Base-by-base conservation (phyloP, 179 eudicot genomes). In the Camellia oleifera region DNA sequence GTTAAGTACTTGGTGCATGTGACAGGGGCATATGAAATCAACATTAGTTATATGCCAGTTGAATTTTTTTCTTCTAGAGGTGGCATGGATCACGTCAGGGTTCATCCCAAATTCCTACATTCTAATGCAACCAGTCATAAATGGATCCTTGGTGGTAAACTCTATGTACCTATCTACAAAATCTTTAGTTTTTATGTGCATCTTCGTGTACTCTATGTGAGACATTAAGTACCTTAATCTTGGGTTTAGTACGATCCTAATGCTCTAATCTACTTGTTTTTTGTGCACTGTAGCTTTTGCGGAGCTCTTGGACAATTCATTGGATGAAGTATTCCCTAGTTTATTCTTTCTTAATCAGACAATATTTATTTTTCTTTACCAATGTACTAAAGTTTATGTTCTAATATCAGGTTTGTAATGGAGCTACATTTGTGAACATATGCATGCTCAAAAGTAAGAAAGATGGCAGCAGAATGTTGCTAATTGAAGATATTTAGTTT, bases 91-190 rank as follows among this genome's bases (percentile, higher is more conserved):
- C 99, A 91, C 88, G 98, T 94, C 58, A 85, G 99, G 82, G 99
- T 96, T 81, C 99, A 96, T 85, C 99, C 99, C 20, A 96, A 88
- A 86, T 94, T 96, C 83, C 84, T 96, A 50, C 99, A 96, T 85
- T 96, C 99, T 14, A 96, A 96, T 84, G 99, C 99, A 61, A 96
- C 99, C 73, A 94, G 98, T 84, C 98, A 96, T 87, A 96, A 96
- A 79, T 96, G 99, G 99, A 97, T 92, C 78, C 97, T 96, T 83
- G 99, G 99, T 69, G 99, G 99, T 96, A 91, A 84, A 65, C 20
- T 60, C 44, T 56, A 4, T 26, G 56, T 79, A n/a, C 64, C 32
- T 60, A 2, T 60, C 15, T 66, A 15, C 50, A 72, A 57, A 13
- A 13, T 45, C 71, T 82, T 72, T 53, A 48, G n/a, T 67, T 52